Percentiles rank a stretch among this genome's conserved stretches.
Evolutionary conservation across 257 asterid genomes (phyloP).

Genomic region (Solanum piurae): DNA sequence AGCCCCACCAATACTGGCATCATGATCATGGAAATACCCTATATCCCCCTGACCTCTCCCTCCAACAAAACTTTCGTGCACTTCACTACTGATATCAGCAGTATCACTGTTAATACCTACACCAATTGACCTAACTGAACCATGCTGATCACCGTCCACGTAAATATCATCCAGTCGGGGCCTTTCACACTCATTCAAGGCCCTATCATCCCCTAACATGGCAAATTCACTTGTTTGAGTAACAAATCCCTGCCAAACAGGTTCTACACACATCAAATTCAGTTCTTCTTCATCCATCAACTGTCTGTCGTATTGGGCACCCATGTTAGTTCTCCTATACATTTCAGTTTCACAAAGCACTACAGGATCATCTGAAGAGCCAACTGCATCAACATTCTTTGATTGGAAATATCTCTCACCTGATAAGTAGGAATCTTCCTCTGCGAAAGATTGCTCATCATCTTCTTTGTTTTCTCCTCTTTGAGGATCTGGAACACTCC

Average conservation of each 20-base stretch:
- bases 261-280: constrained; percentile 12
- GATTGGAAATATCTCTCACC: constrained; percentile 13
- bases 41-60: constrained; percentile 10
- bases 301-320: constrained; percentile 12
- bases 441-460: constrained; percentile 20
- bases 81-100: constrained; percentile 16
- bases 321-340: constrained; percentile 5
- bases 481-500: constrained; percentile 16
- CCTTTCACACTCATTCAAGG: constrained; percentile 4
- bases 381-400: not conserved
- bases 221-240: constrained; percentile 10
- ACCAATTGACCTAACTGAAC: constrained; percentile 23
- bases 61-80: constrained; percentile 11
- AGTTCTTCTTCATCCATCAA: constrained; percentile 18
- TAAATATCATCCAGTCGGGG: constrained; percentile 8
- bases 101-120: constrained; percentile 16
- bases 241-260: constrained; percentile 23
- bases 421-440: constrained; percentile 14
- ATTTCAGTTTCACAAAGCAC: constrained; percentile 7
- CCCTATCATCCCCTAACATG: constrained; percentile 8
- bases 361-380: constrained; percentile 10
- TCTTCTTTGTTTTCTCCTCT: constrained; percentile 11
- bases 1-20: constrained; percentile 14
- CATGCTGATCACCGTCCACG: constrained; percentile 14
- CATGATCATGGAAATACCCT: constrained; percentile 3